Percentiles rank a stretch among this genome's conserved stretches.
Evolutionary conservation across 441 rosid species (phyloP).

Genomic region (Macaranga tanarius): DNA sequence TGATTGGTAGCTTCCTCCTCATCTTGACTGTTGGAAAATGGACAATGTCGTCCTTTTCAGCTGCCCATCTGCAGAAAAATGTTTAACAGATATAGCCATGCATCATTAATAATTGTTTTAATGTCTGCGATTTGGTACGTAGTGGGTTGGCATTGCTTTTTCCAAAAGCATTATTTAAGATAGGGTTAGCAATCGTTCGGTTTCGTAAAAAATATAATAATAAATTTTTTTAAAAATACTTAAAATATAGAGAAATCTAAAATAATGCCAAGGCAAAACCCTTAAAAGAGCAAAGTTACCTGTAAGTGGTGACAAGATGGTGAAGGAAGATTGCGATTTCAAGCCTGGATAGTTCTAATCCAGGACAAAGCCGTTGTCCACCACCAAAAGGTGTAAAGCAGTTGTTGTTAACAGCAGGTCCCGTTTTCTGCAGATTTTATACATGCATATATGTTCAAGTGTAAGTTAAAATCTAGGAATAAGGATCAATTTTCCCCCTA

Average conservation of each 20-base stretch:
- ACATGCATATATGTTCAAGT: background rate
- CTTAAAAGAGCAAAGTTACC: slow-evolving; percentile 37
- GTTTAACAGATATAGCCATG: background rate
- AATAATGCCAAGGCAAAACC: background rate
- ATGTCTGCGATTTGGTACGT: too few species aligned
- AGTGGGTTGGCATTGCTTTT: too few species aligned
- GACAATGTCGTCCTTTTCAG: slow-evolving; percentile 68
- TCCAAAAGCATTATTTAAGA: too few species aligned
- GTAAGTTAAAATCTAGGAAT: too few species aligned
- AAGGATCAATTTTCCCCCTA: too few species aligned
- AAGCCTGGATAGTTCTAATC: slow-evolving; percentile 84
- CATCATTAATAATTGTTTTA: background rate
- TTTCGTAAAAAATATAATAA: background rate
- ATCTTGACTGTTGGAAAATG: slow-evolving; percentile 87
- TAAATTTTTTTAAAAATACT: too few species aligned
- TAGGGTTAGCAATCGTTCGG: too few species aligned
- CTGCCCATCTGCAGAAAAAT: slow-evolving; percentile 62
- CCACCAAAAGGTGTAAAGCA: slow-evolving; percentile 97
- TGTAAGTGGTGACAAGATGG: slow-evolving; percentile 71
- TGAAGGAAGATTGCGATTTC: slow-evolving; percentile 83
- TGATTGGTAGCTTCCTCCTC: slow-evolving; percentile 82
- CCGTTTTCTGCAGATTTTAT: slow-evolving; percentile 37
- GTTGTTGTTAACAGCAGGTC: slow-evolving; percentile 43
- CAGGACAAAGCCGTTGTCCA: slow-evolving; percentile 91
- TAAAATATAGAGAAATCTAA: too few species aligned